Evolutionary conservation across 169 alveolate genomes (phyloP), one percentile per base, ranked within the genome.

Genomic region (Plasmodium sp.): DNA sequence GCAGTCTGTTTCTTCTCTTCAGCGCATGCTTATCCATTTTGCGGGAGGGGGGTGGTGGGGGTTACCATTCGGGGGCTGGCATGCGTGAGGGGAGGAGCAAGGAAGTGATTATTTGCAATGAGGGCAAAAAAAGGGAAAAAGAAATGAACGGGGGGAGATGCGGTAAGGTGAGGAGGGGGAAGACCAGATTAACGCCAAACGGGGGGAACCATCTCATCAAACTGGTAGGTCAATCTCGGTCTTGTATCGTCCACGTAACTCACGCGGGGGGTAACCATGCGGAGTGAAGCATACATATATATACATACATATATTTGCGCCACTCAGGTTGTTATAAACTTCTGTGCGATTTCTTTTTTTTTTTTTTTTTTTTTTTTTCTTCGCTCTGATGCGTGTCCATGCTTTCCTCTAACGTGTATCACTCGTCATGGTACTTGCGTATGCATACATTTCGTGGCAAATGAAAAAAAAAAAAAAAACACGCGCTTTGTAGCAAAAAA

Each of bases 11-110:
- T 90, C 94, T 62, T 81, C 94, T 80, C 39, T 33, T 90, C 12
- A 86, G 33, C 10, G 91, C 71, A 27, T 81, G 31, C n/a, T 79
- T 81, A 48, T 90, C 94, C 94, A 90, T 90, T 90, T 81, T 90
- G 0, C 3, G 10, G 14, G 22, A 7, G 2, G 33, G 39, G 16
- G 34, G 16, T 18, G 10, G 14, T 77, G 84, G 0, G 33, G 31
- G 77, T 9, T 18, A 22, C 6, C 14, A 10, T 67, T 27, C 39
- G 27, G n/a, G n/a, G 43, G 77, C 39, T 27, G 39, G 77, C 77
- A 67, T 67, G 77, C 39, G 39, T 67, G 43, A 22, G 77, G 77
- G 73, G 33, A 9, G 6, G 14, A 67, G n/a, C 43, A 67, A 18
- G 16, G 14, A 67, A 0, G 77, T 22, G 12, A 18, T 2, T 36